Percentiles rank a stretch among this genome's conserved stretches.
These are phyloP conservation scores for Moesziomyces sp. DNA, from an alignment of 1,284 basidiomycete species.

Conservation along the genomic window DNA sequence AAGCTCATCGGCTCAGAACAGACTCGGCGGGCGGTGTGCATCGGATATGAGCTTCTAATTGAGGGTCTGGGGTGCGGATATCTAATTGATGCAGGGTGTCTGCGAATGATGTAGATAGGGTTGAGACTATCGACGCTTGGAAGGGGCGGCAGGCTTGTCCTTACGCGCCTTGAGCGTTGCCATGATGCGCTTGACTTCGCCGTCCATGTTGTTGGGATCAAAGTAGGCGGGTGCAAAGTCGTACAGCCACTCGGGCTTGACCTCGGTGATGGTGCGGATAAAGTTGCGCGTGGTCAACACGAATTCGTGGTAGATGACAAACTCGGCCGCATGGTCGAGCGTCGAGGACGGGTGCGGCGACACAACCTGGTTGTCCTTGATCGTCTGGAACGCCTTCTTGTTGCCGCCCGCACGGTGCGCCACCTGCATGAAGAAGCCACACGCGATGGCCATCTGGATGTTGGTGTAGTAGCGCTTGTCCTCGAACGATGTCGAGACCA, in stretches of 20 bases:
- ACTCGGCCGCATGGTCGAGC: conserved; percentile 90
- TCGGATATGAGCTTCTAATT: background rate
- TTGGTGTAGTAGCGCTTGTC: conserved; percentile 82
- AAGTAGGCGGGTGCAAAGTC: conserved; percentile 85
- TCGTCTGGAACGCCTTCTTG: conserved; percentile 73
- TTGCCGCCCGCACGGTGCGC: conserved; percentile 78
- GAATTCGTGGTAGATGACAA: conserved; percentile 97
- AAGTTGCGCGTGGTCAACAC: conserved; percentile 84
- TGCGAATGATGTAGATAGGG: background rate
- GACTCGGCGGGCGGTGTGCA: background rate
- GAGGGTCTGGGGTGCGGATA: conserved; percentile 1
- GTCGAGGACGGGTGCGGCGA: conserved; percentile 94
- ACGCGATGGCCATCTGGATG: conserved; percentile 85
- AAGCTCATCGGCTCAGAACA: background rate
- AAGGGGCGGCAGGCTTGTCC: conserved; percentile 28
- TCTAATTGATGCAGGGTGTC: conserved; percentile 2
- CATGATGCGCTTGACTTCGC: conserved; percentile 62
- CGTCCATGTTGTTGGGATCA: conserved; percentile 70
- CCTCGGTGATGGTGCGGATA: conserved; percentile 90
- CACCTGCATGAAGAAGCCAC: conserved; percentile 98
- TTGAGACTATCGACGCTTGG: conserved; percentile 27
- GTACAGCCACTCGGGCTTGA: conserved; percentile 89
- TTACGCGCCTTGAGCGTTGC: conserved; percentile 48
- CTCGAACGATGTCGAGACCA: conserved; percentile 80
- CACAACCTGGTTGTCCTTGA: conserved; percentile 95